Evolutionary conservation across 306 rosid species (phyloP), one percentile per base, ranked within the genome.

Genomic region (Castanea mollissima): DNA sequence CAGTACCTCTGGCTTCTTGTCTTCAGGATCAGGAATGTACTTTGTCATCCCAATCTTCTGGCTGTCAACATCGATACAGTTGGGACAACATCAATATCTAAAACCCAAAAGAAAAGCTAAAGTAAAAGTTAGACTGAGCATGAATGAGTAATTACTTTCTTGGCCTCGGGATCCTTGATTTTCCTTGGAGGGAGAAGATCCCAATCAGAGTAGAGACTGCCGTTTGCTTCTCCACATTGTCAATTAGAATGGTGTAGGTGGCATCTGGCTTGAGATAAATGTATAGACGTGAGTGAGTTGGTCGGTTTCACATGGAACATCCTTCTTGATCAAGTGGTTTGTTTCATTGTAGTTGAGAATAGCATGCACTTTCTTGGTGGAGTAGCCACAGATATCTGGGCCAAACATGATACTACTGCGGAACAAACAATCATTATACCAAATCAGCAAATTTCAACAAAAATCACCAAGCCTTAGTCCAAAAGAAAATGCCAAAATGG

Each of bases 31-130:
- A 41, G 98, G 93, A 84, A 96, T 96, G 78, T 76, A 90, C 83
- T 75, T 90, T 93, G 81, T 96, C 99, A 69, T 96, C 99, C 99
- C 99, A 96, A 81, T 96, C 98, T 90, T 93, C 99, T 15, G 99
- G 99, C 99, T 96, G 93, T 29, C 71, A 71, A 68, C 21, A 83
- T 55, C 55, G 81, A 20, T 57, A 27, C 14, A 31, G 73, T 63
- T 78, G 73, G 80, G 44, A 55, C n/a, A 67, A 32, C 13, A 77
- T 68, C 79, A 79, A 74, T 69, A 71, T 38, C 72, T 68, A 67
- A 78, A 65, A 84, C 58, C 32, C 55, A 72, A 44, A 64, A 44
- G 38, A 13, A 29, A 55, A 69, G 34, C 71, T 51, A 68, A 32
- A 71, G 73, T 27, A 21, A 49, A 62, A 67, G 23, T 23, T 67